These are phyloP conservation scores for Pleurotus sapidus DNA, from an alignment of 768 basidiomycete genomes.

Conservation along the genomic window DNA sequence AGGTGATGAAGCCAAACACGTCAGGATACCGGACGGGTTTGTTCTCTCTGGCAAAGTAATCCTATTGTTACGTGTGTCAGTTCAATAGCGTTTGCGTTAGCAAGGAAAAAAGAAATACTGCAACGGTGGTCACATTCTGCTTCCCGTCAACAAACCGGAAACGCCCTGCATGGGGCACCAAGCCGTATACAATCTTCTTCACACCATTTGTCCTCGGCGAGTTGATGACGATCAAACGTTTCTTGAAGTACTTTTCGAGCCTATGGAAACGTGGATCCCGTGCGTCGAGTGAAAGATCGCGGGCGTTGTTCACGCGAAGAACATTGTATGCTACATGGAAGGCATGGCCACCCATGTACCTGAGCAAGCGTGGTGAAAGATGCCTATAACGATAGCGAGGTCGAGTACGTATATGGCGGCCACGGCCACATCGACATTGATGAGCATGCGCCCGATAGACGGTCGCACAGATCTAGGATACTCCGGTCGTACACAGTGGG, in stretches of 20 bases:
- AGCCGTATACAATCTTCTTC: constrained; percentile 30
- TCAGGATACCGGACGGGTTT: constrained; percentile 25
- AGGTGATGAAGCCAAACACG: constrained; percentile 34
- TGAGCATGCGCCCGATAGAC: constrained; percentile 29
- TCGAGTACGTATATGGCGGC: constrained; percentile 36
- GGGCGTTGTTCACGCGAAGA: constrained; percentile 18
- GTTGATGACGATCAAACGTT: constrained; percentile 27
- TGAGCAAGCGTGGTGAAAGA: constrained; percentile 9
- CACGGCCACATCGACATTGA: constrained; percentile 46
- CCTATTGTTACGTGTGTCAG: constrained; percentile 25
- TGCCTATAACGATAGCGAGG: too few species aligned
- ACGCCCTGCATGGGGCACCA: constrained; percentile 35
- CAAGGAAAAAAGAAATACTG: constrained; percentile 21
- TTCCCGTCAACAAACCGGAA: constrained; percentile 34
- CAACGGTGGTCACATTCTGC: constrained; percentile 31
- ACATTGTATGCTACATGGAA: constrained; percentile 29
- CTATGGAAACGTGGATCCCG: constrained; percentile 20
- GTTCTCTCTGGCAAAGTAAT: constrained; percentile 26
- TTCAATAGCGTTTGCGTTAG: too few species aligned
- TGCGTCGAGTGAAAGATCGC: constrained; percentile 25
- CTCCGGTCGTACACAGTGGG: too few species aligned
- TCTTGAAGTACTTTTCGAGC: constrained; percentile 37
- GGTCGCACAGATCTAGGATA: constrained; percentile 45
- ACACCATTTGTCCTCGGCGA: constrained; percentile 16
- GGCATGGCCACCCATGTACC: constrained; percentile 26